These are phyloP conservation scores for Penicillium sp. DNA, from an alignment of 2,329 filamentous ascomycete genomes.

Conservation along the genomic window DNA sequence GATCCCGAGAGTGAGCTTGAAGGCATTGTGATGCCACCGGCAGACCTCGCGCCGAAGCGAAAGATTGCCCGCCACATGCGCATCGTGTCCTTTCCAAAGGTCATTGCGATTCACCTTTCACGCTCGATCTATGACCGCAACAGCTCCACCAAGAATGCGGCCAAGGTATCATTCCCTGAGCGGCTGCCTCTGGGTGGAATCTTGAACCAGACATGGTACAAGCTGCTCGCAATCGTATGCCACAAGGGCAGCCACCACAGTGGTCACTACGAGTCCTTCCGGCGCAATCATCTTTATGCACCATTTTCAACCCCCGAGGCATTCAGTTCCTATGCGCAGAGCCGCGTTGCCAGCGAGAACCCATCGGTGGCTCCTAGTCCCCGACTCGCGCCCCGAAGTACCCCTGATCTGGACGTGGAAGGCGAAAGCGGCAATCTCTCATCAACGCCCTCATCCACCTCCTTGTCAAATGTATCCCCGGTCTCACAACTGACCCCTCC, in stretches of 20 bases:
- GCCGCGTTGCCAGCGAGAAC: slow-evolving; percentile 61
- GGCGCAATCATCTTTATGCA: slow-evolving; percentile 77
- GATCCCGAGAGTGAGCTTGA: slow-evolving; percentile 80
- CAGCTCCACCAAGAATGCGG: slow-evolving; percentile 88
- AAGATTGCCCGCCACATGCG: slow-evolving; percentile 86
- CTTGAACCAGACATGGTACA: slow-evolving; percentile 78
- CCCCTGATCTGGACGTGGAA: slow-evolving; percentile 37
- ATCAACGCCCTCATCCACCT: slow-evolving; percentile 42
- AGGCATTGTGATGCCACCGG: slow-evolving; percentile 75
- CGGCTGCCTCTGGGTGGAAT: slow-evolving; percentile 81
- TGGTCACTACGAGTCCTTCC: slow-evolving; percentile 96
- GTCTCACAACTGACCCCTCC: slow-evolving; percentile 30
- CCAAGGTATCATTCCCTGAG: slow-evolving; percentile 92
- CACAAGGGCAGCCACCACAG: slow-evolving; percentile 96
- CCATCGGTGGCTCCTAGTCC: slow-evolving; percentile 58
- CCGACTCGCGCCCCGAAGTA: slow-evolving; percentile 48
- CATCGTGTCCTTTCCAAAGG: slow-evolving; percentile 84
- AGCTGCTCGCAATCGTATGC: slow-evolving; percentile 83
- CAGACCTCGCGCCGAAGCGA: slow-evolving; percentile 75
- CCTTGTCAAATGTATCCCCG: slow-evolving; percentile 39
- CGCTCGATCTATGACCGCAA: slow-evolving; percentile 86
- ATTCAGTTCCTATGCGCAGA: slow-evolving; percentile 76
- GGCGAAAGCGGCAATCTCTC: slow-evolving; percentile 40
- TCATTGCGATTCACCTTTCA: slow-evolving; percentile 90
- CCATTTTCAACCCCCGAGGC: slow-evolving; percentile 83